Base-by-base conservation (phyloP, 495 filamentous ascomycete genomes). In the Hypoxylon intermedium region DNA sequence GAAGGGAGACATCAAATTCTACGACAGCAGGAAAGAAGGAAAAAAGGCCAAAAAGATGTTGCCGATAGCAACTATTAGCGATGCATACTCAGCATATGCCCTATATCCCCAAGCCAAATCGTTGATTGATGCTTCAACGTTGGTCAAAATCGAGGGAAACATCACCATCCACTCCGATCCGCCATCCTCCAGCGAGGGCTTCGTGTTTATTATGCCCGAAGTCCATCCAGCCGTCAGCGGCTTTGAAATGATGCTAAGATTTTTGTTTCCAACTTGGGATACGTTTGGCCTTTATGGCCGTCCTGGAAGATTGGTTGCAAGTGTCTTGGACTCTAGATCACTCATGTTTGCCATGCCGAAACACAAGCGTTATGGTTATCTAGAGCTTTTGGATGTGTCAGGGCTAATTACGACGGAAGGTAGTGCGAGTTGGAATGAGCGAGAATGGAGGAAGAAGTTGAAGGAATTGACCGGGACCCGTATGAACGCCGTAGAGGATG, bases 281-380 rank as follows among this genome's bases (percentile, higher is more conserved):
- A 89, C 91, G 0, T 98, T 97, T 72, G 87, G 82, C 19, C 79
- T 98, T 11, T 99, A 99, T 64, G 94, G 94, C 5, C 89, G 94
- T 13, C 94, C 94, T 6, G 90, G 83, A 21, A 87, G 90, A 54
- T 79, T 99, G 20, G 86, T 96, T 42, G 90, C 94, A 0, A 96
- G 95, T 66, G 86, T 88, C 0, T 84, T 90, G 20, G 91, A 99
- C 72, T 77, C 87, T 3, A 87, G 89, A 55, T 93, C 94, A 54
- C 79, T 99, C 64, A 99, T 99, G 94, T 98, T 99, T 75, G 95
- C 92, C 0, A 93, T 99, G 86, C 95, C 94, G 0, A 89, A 88
- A 64, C 85, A 95, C 53, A 85, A 85, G 34, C 83, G 89, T 52
- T 96, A 96, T 69, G 93, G 94, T 0, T 98, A 98, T 70, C 73